Conservation (phyloP, 73 alveolate species). For the Effrenium voratum region DNA sequence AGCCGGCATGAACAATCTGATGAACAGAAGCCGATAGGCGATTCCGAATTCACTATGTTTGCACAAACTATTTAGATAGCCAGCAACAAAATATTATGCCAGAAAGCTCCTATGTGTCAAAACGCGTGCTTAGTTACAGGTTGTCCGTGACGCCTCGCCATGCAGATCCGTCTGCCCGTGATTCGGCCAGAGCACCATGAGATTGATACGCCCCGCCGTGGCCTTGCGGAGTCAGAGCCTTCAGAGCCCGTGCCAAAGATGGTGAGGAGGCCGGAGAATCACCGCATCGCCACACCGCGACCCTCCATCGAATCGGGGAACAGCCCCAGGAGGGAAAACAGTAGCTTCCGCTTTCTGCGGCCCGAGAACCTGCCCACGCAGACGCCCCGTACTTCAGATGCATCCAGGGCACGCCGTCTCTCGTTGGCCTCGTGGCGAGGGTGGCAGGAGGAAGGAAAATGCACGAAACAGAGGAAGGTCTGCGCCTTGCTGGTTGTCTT, state of each 20-base stretch:
- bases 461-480: neutral
- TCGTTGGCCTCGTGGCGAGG: conserved; percentile 1
- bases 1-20: too few species aligned
- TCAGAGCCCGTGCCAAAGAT: neutral
- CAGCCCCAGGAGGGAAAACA: neutral
- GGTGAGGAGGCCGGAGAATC: conserved; percentile 21
- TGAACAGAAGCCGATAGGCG: too few species aligned
- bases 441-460: neutral
- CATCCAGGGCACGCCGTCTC: neutral
- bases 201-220: neutral
- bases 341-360: neutral
- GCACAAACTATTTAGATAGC: too few species aligned
- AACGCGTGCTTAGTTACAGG: neutral
- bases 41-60: too few species aligned
- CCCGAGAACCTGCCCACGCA: conserved; percentile 4
- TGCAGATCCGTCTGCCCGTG: neutral
- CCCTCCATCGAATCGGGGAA: neutral
- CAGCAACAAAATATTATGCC: too few species aligned
- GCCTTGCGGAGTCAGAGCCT: neutral
- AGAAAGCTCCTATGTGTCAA: neutral
- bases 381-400: conserved; percentile 13
- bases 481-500: neutral
- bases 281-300: neutral
- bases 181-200: neutral
- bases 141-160: neutral